Percentiles rank a stretch among this genome's conserved stretches.
These are phyloP conservation scores for Lactifluus piperatus DNA, from an alignment of 768 basidiomycete species.

Conservation along the genomic window DNA sequence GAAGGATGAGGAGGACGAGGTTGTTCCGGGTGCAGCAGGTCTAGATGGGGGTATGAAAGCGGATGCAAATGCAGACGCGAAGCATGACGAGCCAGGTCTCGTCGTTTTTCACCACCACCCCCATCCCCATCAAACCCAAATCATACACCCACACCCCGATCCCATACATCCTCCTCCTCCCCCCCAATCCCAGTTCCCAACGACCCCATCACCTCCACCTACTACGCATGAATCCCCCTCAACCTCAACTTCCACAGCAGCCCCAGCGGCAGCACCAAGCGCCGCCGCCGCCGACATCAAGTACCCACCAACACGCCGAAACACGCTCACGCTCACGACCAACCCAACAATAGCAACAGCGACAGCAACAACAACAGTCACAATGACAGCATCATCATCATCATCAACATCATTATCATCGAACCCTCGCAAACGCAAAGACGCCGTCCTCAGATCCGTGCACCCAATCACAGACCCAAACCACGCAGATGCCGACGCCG, in stretches of 20 bases:
- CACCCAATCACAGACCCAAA: not conserved
- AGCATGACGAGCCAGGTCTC: conserved; percentile 7
- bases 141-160: not conserved
- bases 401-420: too few species aligned
- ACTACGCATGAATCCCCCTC: not conserved
- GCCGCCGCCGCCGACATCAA: not conserved
- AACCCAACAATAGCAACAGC: too few species aligned
- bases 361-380: too few species aligned
- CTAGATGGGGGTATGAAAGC: not conserved
- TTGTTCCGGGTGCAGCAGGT: not conserved
- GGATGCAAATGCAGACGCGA: not conserved
- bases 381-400: not conserved
- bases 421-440: conserved; percentile 7
- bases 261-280: not conserved
- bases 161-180: not conserved
- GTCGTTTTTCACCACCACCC: too few species aligned
- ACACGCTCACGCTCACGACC: not conserved
- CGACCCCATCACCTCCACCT: not conserved
- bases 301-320: not conserved
- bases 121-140: too few species aligned
- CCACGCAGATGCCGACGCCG: not conserved
- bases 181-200: not conserved
- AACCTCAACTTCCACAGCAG: not conserved
- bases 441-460: conserved; percentile 2
- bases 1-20: not conserved